Evolutionary conservation across 2,329 filamentous ascomycete genomes (phyloP), one percentile per base, ranked within the genome.

Genomic region (Cladosporium sp.): DNA sequence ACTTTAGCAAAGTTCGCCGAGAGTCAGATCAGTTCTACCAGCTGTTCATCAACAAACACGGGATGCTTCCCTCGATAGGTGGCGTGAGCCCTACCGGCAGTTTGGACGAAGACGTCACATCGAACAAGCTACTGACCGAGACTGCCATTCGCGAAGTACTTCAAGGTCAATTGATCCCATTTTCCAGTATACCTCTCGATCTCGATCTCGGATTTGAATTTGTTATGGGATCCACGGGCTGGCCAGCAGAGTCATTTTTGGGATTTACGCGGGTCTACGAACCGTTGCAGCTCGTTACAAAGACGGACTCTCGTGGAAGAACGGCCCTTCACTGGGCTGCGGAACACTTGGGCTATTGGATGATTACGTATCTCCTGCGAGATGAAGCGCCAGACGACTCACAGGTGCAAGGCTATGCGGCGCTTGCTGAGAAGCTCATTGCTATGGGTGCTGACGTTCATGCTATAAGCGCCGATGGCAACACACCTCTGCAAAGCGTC

Each of bases 1-100:
- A 12, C 30, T 22, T 19, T 48, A 49, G 8, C 36, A 32, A 12
- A 52, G n/a, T n/a, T n/a, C n/a, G n/a, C n/a, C n/a, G n/a, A 32
- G 19, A 33, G 7, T n/a, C 18, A 15, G 18, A 38, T 38, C 5
- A 1, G 7, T 16, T 38, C 7, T 38, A 38, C 19, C 15, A 20
- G 2, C 16, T 38, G 3, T 38, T 38, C n/a, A 9, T 38, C 36
- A 13, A 20, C 7, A 13, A 20, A 12, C 20, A 20, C 16, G 36
- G 16, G 9, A 18, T 38, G 15, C 11, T 16, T 9, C 8, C 19
- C n/a, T 7, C 5, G 32, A 33, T 5, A 5, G 32, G n/a, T n/a
- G n/a, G n/a, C n/a, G n/a, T n/a, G n/a, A n/a, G n/a, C n/a, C n/a
- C n/a, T n/a, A n/a, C n/a, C n/a, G n/a, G n/a, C n/a, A 38, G 35